Evolutionary conservation across 495 filamentous ascomycete genomes (phyloP), one percentile per base, ranked within the genome.

Genomic region (Peziza echinospora): DNA sequence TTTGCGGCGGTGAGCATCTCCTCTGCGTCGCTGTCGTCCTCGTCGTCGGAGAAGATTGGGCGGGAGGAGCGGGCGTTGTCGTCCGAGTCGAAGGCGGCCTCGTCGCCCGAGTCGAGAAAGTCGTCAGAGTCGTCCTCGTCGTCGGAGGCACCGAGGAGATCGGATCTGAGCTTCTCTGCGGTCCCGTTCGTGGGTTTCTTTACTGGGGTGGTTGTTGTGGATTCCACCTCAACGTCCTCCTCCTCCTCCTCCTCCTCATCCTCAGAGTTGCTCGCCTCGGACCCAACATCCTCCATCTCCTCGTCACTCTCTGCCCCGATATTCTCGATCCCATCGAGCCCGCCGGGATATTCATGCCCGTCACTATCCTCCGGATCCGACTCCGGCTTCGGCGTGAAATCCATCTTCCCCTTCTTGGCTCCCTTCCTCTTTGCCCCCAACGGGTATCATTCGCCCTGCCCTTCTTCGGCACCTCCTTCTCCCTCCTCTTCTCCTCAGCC

Each of bases 1-100:
- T 97, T 97, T 41, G 89, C 91, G 0, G 89, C 91, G 3, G 84
- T 97, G 47, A 97, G 68, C 57, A 75, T 80, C 65, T 94, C 84
- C 61, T 93, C 85, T 2, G 77, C 79, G 53, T 92, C 85, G 0
- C 78, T 82, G 30, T 84, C 75, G 49, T 87, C 84, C 59, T 93
- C 86, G 56, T 97, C 89, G 47, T 94, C 87, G 0, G 89, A 96
- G 67, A 93, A 97, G 65, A 89, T 78, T 28, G 76, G 71, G 57
- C 63, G 52, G 17, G 53, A 24, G 13, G 43, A 63, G 45, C 60
- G 55, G 50, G 68, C 68, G 7, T 46, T 43, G 16, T 67, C 63
- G 50, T 52, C 70, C 60, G 58, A 75, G 26, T 56, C 64, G 26
- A 68, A 70, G 5, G 65, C 67, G 8, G 67, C 73, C 11, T 76